phyloP scores from a whole-genome alignment of 345 rosid genomes.

The Eucalyptus cloeziana region DNA sequence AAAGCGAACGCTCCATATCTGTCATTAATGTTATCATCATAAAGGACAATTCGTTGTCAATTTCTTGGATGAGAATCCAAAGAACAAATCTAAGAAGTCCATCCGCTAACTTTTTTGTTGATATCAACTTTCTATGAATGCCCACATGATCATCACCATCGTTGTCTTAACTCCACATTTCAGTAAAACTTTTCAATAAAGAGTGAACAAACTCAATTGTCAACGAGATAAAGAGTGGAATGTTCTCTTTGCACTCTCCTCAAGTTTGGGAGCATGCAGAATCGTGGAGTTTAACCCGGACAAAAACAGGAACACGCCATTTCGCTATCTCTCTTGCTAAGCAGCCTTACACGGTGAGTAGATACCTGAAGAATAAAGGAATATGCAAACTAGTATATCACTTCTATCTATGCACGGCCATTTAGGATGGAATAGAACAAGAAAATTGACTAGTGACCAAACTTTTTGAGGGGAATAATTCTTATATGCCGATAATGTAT shows the following conservation, averaged over 20 bases:
- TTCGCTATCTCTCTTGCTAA: background rate
- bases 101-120: background rate
- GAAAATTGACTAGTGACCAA: background rate
- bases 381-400: background rate
- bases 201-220: background rate
- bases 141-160: background rate
- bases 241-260: background rate
- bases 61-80: background rate
- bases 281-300: background rate
- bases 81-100: background rate
- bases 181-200: background rate
- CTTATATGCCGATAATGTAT: background rate
- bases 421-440: background rate
- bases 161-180: background rate
- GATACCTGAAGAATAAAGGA: background rate
- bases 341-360: background rate
- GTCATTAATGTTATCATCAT: background rate
- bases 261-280: background rate
- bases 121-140: background rate
- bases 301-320: background rate
- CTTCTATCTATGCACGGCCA: background rate
- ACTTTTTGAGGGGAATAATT: background rate
- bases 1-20: background rate
- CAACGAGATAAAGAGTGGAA: background rate
- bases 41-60: background rate